Conservation (phyloP, 1,139 yeast species). For the Spathaspora sp. region DNA sequence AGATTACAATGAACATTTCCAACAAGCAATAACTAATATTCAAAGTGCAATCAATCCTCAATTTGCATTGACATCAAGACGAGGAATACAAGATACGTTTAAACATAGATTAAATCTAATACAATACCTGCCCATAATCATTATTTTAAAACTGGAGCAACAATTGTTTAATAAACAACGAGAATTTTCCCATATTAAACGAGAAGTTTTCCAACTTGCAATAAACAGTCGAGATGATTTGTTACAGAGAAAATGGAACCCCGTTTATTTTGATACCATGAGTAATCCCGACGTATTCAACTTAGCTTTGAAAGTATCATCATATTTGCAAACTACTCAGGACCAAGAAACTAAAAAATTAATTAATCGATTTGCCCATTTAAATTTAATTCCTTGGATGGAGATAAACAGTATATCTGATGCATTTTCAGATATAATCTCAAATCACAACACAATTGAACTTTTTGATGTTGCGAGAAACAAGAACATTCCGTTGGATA, state of each 20-base stretch:
- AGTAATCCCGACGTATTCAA: slow-evolving; percentile 27
- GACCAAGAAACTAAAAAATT: not conserved
- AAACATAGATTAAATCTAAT: slow-evolving; percentile 14
- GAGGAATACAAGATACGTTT: not conserved
- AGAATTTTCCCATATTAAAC: slow-evolving; percentile 25
- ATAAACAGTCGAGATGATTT: not conserved
- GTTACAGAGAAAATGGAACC: not conserved
- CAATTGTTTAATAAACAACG: slow-evolving; percentile 28
- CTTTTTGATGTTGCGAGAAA: not conserved
- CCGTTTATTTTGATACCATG: not conserved
- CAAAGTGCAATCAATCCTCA: not conserved
- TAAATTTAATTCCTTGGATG: not conserved
- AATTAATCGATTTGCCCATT: not conserved
- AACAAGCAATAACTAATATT: not conserved
- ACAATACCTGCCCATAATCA: slow-evolving; percentile 30
- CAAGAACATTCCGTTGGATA: not conserved
- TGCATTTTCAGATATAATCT: not conserved
- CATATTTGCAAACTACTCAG: not conserved
- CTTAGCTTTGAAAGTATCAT: slow-evolving; percentile 21
- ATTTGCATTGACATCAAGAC: not conserved
- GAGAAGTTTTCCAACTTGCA: not conserved
- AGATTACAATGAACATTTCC: not conserved
- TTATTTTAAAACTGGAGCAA: slow-evolving; percentile 30
- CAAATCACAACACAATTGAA: not conserved
- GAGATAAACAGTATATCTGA: not conserved